These are phyloP conservation scores for Thelephora terrestris DNA, from an alignment of 1,284 basidiomycete species.

Conservation along the genomic window DNA sequence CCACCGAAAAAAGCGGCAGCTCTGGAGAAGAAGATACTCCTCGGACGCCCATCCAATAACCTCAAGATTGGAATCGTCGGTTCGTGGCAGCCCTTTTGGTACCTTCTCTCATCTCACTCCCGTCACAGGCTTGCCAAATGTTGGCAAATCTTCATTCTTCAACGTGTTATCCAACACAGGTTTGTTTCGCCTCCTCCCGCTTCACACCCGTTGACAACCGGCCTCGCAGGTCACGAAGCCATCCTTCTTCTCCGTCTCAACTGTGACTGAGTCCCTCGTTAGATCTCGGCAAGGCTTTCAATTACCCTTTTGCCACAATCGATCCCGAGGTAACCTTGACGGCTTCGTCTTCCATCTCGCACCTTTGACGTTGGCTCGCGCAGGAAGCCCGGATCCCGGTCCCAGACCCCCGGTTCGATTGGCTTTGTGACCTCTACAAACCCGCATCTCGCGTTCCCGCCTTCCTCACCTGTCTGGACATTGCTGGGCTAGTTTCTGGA, in stretches of 20 bases:
- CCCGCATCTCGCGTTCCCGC: constrained; percentile 85
- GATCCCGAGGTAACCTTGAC: constrained; percentile 53
- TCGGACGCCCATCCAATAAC: constrained; percentile 90
- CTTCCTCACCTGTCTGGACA: constrained; percentile 97
- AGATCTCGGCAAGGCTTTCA: constrained; percentile 97
- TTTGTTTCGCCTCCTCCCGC: constrained; percentile 20
- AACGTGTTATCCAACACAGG: constrained; percentile 92
- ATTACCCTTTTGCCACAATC: constrained; percentile 98
- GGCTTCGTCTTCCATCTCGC: background rate
- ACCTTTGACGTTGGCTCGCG: background rate
- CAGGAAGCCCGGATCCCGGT: constrained; percentile 90
- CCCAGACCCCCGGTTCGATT: constrained; percentile 92
- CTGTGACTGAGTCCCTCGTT: background rate
- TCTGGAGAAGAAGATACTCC: constrained; percentile 74
- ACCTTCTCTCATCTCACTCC: constrained; percentile 9
- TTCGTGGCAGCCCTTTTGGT: constrained; percentile 33
- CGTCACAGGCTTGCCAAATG: constrained; percentile 74
- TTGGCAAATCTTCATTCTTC: constrained; percentile 92
- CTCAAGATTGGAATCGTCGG: constrained; percentile 95
- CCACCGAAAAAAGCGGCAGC: constrained; percentile 74
- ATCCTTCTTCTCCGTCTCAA: constrained; percentile 3
- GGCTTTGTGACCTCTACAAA: constrained; percentile 90
- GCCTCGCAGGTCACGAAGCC: background rate
- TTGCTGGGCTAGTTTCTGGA: constrained; percentile 94
- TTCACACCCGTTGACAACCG: background rate